These are phyloP conservation scores for Pythium sukuiense DNA, from an alignment of 352 stramenopile genomes.

Conservation along the genomic window DNA sequence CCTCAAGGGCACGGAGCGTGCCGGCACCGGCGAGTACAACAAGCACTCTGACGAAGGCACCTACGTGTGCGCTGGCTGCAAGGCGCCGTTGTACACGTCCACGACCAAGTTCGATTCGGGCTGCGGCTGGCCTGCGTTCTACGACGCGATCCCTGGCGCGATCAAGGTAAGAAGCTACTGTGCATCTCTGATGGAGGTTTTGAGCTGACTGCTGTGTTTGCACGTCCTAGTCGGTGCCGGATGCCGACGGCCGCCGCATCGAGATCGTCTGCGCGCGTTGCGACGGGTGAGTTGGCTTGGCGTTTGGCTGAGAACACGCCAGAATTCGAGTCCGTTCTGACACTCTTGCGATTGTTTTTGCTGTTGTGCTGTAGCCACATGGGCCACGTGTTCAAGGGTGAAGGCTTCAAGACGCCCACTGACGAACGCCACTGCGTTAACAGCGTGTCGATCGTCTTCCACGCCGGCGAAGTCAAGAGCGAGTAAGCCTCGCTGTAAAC, in stretches of 20 bases:
- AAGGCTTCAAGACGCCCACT: constrained; percentile 86
- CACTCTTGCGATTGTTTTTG: neutral
- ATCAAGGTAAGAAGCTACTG: constrained; percentile 57
- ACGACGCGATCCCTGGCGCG: constrained; percentile 84
- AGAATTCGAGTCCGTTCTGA: neutral
- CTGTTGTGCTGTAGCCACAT: constrained; percentile 61
- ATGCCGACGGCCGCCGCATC: constrained; percentile 69
- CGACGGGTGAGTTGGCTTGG: constrained; percentile 50
- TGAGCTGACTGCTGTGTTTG: neutral
- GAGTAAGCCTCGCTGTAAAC: constrained; percentile 4
- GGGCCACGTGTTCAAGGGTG: constrained; percentile 91
- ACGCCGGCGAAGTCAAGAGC: constrained; percentile 53
- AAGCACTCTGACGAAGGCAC: constrained; percentile 84
- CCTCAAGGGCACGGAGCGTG: constrained; percentile 89
- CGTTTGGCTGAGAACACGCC: neutral
- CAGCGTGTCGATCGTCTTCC: constrained; percentile 88
- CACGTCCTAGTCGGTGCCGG: constrained; percentile 48
- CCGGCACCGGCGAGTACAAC: constrained; percentile 88
- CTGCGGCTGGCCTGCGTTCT: constrained; percentile 91
- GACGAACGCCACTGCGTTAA: constrained; percentile 92
- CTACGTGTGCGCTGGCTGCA: constrained; percentile 88
- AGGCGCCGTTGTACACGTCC: constrained; percentile 86
- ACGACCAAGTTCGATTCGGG: constrained; percentile 90
- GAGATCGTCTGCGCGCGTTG: constrained; percentile 91
- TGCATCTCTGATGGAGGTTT: neutral